Evolutionary conservation across 2,329 filamentous ascomycete genomes (phyloP), one percentile per base, ranked within the genome.

Genomic region (Colletotrichum viniferum): DNA sequence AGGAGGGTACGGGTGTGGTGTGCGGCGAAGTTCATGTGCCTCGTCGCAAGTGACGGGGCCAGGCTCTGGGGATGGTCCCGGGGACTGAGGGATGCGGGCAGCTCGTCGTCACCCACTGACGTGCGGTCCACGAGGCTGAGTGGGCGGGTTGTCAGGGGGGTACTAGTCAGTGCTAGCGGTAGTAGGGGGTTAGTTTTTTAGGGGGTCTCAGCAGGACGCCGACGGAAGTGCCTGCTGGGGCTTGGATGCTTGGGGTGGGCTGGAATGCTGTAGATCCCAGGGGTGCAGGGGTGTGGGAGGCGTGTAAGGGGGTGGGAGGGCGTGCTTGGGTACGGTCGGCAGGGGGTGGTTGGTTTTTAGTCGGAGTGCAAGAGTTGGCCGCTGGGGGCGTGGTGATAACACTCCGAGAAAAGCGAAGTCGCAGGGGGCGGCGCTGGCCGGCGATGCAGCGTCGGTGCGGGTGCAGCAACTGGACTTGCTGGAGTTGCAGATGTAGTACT

Each of bases 101-200:
- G 69, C 64, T 48, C 74, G 82, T 82, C 82, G 81, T 84, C 82
- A 83, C 81, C 82, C 79, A 81, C 82, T 85, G 85, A 86, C 84
- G 84, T 86, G 85, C 79, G 79, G 81, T 81, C 79, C 83, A 85
- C 84, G 85, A 86, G 85, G 85, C 85, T 86, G 85, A 86, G 82
- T 73, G 74, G 70, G 64, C 62, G 68, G 70, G 69, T 66, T 76
- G 75, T 67, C 71, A 66, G 66, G 71, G 71, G 56, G 73, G 65
- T 62, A 30, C 66, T 70, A 70, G 72, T 63, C 60, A 56, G 52
- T 68, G 43, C 69, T 75, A 64, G 69, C 43, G 38, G 73, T 75
- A 68, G 73, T 75, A 68, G 69, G 69, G 73, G 67, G 63, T 74
- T 73, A 71, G 66, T 56, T 63, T 75, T 73, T 75, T 73, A 67